Conservation (phyloP, 352 stramenopile genomes). For the Thraustotheca clavata region DNA sequence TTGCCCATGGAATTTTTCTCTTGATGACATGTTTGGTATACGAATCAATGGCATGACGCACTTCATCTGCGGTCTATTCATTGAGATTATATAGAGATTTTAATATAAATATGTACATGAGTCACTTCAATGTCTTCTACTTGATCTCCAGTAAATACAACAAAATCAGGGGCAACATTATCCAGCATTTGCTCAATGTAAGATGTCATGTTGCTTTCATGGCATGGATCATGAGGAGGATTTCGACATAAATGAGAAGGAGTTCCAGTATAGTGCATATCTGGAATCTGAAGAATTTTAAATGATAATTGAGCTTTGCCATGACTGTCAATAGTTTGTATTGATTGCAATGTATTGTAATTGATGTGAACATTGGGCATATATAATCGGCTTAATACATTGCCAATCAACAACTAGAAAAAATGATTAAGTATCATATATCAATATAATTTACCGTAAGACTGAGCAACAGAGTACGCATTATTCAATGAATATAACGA, state of each 20-base stretch:
- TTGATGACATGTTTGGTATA: constrained; percentile 29
- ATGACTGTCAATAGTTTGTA: not conserved
- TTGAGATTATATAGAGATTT: not conserved
- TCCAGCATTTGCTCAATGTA: constrained; percentile 46
- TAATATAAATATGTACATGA: not conserved
- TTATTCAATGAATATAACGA: too few species aligned
- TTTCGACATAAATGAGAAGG: constrained; percentile 25
- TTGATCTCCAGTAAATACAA: constrained; percentile 51
- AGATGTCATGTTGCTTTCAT: constrained; percentile 34
- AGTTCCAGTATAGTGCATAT: constrained; percentile 22
- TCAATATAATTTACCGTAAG: too few species aligned
- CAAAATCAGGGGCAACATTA: constrained; percentile 40
- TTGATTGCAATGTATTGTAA: too few species aligned
- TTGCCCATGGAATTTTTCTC: constrained; percentile 38
- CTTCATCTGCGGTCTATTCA: not conserved
- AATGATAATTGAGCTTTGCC: constrained; percentile 23
- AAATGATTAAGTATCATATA: too few species aligned
- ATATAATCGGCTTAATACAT: too few species aligned
- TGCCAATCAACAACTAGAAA: too few species aligned
- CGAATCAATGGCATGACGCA: constrained; percentile 26
- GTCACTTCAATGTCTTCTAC: constrained; percentile 25
- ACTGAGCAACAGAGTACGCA: too few species aligned
- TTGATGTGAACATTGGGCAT: too few species aligned
- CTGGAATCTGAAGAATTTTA: constrained; percentile 23
- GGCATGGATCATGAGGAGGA: constrained; percentile 27